Evolutionary conservation across 306 rosid genomes (phyloP), one percentile per base, ranked within the genome.

Genomic region (Malus sylvestris): DNA sequence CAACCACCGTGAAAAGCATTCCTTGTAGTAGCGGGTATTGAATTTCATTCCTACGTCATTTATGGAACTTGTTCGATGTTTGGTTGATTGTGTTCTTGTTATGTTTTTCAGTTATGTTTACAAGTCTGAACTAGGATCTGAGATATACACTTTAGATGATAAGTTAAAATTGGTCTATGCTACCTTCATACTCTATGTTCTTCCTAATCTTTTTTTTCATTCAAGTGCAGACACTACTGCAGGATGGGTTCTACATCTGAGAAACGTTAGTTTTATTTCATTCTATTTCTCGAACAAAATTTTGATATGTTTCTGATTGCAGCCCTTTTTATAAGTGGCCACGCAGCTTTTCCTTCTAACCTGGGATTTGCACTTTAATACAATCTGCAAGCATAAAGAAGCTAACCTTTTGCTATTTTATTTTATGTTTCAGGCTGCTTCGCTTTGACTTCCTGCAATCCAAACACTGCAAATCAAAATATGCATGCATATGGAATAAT

Each of bases 181-280:
- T 73, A 72, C 66, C 27, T 73, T 16, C 35, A 62, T 67, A 25
- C 25, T 68, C 45, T 72, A 65, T 70, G 55, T 82, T 73, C 62
- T 81, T 55, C 85, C 20, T 1, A 33, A 52, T 12, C 40, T 1
- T 35, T 61, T 10, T 81, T 72, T 81, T 55, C 46, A 53, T 79
- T 78, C 32, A 73, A 73, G 88, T 83, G 68, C 93, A 95, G 99
- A 62, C 88, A 91, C 67, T 95, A 95, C 85, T 95, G 99, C 90
- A 85, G 93, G 87, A 88, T 71, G 91, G 99, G 97, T 65, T 95
- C 97, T 42, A 90, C 90, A 38, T 81, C 89, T 60, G 93, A 92
- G 88, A 83, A 87, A 82, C 80, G 99, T 95, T 83, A 91, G 90
- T 76, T 32, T 23, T 74, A 46, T 59, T 59, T 2, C 29, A 57